phyloP scores from a whole-genome alignment of 108 stramenopile species.

The Thalassiosira profunda region DNA sequence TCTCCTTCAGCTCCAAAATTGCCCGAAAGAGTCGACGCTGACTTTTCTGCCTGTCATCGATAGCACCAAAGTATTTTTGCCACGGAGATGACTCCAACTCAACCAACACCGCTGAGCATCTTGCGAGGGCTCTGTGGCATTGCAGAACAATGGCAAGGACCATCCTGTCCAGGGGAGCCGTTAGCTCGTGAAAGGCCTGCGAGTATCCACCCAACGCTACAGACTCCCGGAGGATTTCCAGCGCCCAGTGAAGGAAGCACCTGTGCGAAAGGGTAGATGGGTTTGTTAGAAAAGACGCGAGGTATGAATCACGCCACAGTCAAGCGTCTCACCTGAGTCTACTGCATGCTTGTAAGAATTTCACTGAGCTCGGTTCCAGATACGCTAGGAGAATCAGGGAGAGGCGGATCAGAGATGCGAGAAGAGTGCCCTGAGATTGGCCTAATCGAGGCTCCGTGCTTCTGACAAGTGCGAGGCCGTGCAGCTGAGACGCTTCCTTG shows the following conservation, averaged over 20 bases:
- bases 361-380: slow-evolving; percentile 81
- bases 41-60: slow-evolving; percentile 54
- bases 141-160: slow-evolving; percentile 74
- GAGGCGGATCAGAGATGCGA: slow-evolving; percentile 73
- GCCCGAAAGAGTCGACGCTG: slow-evolving; percentile 61
- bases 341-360: slow-evolving; percentile 77
- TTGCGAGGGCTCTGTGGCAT: slow-evolving; percentile 73
- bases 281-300: too few species aligned
- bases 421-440: slow-evolving; percentile 77
- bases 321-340: too few species aligned
- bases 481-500: slow-evolving; percentile 71
- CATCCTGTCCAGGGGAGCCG: slow-evolving; percentile 69
- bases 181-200: slow-evolving; percentile 65
- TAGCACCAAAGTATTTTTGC: slow-evolving; percentile 55
- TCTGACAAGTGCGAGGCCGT: slow-evolving; percentile 78
- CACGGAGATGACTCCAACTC: slow-evolving; percentile 67
- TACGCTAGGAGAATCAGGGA: slow-evolving; percentile 71
- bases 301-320: too few species aligned
- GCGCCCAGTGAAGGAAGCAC: slow-evolving; percentile 79
- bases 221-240: slow-evolving; percentile 78
- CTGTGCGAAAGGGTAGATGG: too few species aligned
- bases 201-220: slow-evolving; percentile 72
- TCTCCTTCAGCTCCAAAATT: slow-evolving; percentile 66
- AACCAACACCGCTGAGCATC: slow-evolving; percentile 64
- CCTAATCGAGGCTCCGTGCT: slow-evolving; percentile 79